Evolutionary conservation across 2,329 filamentous ascomycete genomes (phyloP).

Genomic region (Colletotrichum sansevieriae): DNA sequence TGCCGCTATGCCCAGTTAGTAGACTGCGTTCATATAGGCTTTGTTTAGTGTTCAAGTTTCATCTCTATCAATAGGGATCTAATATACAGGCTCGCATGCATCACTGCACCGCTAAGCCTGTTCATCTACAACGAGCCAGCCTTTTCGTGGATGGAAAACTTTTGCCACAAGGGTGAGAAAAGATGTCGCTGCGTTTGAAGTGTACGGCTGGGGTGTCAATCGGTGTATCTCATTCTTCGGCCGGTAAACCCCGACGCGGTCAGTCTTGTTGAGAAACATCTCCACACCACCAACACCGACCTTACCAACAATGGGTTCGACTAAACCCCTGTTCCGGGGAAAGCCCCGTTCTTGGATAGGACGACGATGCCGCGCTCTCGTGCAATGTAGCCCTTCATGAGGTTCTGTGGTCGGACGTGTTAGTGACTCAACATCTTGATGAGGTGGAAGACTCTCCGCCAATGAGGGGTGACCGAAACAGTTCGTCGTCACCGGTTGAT

Average conservation of each 20-base stretch:
- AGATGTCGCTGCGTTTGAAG: constrained; percentile 10
- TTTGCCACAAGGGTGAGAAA: neutral
- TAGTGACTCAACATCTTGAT: constrained; percentile 49
- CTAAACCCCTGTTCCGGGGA: constrained; percentile 86
- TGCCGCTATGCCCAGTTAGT: neutral
- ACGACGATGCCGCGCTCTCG: constrained; percentile 92
- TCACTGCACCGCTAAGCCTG: neutral
- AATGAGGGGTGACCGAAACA: neutral
- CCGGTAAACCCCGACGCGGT: constrained; percentile 7
- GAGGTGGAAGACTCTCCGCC: neutral
- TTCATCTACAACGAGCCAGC: neutral
- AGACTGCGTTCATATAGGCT: constrained; percentile 30
- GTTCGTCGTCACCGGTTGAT: neutral
- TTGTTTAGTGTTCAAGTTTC: constrained; percentile 1
- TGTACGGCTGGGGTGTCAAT: neutral
- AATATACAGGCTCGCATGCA: constrained; percentile 12
- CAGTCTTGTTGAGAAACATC: neutral
- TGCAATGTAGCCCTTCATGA: constrained; percentile 99
- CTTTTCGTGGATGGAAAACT: neutral
- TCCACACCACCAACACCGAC: constrained; percentile 10
- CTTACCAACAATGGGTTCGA: neutral
- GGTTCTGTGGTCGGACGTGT: constrained; percentile 68
- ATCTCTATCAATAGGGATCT: constrained; percentile 5
- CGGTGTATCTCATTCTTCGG: constrained; percentile 4
- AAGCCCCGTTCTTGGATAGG: constrained; percentile 91